Conservation (phyloP, 768 basidiomycete species). For the Fibroporia radiculosa region DNA sequence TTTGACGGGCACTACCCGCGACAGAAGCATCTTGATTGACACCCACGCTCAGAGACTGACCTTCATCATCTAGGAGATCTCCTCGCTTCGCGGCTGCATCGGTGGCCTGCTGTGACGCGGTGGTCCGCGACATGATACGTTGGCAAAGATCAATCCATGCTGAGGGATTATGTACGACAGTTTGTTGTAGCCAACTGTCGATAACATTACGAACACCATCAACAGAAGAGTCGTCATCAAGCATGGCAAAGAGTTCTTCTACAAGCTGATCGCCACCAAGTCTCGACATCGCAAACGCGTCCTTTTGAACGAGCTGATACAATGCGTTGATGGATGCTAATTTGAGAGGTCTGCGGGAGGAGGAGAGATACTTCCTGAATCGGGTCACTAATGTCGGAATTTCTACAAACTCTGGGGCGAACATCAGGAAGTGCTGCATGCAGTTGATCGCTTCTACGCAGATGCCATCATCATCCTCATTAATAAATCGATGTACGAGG, state of each 20-base stretch:
- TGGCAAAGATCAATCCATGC: slow-evolving; percentile 99
- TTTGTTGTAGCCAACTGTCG: slow-evolving; percentile 90
- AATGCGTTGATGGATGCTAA: slow-evolving; percentile 92
- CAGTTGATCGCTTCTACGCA: slow-evolving; percentile 93
- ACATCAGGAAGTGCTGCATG: slow-evolving; percentile 95
- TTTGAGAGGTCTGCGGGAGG: slow-evolving; percentile 77
- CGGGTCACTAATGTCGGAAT: slow-evolving; percentile 72
- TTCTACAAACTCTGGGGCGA: slow-evolving; percentile 78
- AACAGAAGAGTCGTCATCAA: slow-evolving; percentile 91
- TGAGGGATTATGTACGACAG: slow-evolving; percentile 84
- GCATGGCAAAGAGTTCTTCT: slow-evolving; percentile 88
- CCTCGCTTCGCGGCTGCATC: slow-evolving; percentile 49
- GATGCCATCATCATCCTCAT: slow-evolving; percentile 82
- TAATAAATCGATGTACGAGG: slow-evolving; percentile 77
- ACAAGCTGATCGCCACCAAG: slow-evolving; percentile 92
- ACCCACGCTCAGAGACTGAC: slow-evolving; percentile 76
- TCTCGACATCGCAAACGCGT: slow-evolving; percentile 86
- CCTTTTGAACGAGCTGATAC: slow-evolving; percentile 95
- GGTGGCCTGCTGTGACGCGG: slow-evolving; percentile 69
- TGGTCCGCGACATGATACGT: slow-evolving; percentile 92
- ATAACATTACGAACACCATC: slow-evolving; percentile 94
- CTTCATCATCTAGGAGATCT: slow-evolving; percentile 81
- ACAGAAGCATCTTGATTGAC: slow-evolving; percentile 34
- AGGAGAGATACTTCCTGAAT: slow-evolving; percentile 75
- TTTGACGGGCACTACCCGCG: slow-evolving; percentile 35